Base-by-base conservation (phyloP, 1,284 basidiomycete species). In the Apiotrichum mycotoxinovorans region DNA sequence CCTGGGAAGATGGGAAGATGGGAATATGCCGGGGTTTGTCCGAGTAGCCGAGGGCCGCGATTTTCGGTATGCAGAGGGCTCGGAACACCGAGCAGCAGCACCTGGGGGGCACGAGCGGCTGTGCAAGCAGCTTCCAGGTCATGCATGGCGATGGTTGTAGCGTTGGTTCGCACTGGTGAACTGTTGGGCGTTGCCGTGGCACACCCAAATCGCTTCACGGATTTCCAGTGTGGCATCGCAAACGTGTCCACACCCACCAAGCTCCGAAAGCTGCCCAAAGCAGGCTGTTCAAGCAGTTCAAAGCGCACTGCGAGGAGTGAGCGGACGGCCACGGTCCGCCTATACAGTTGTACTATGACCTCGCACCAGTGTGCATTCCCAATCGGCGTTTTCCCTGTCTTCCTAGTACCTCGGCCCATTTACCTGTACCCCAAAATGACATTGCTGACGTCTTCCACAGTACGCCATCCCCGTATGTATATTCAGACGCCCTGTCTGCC, bases 381-480 rank as follows among this genome's bases (percentile, higher is more conserved):
- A 22, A 18, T 41, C 20, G n/a, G n/a, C n/a, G n/a, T n/a, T n/a
- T n/a, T n/a, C n/a, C n/a, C n/a, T n/a, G n/a, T n/a, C n/a, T n/a
- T n/a, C n/a, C 8, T 22, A 5, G 7, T n/a, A 10, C 7, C 20
- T 38, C 34, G 35, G 25, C 12, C 44, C 42, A 17, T 27, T 26
- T 37, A 8, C 30, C 34, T 37, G 22, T 20, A 15, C 18, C 22
- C 27, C 51, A 25, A 12, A 17, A 20, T 41, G 30, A 50, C 51
- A 23, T 51, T 34, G 60, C 52, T 60, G 51, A 60, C 58, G 18
- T 51, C n/a, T n/a, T n/a, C 38, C 37, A 41, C 68, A 90, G 88
- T 90, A 89, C 77, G 88, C 88, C 41, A 90, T 90, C 72, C 88
- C 88, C 56, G 88, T 89, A 77, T 80, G 87, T 84, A 4, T 33